Percentiles rank a stretch among this genome's conserved stretches.
These are phyloP conservation scores for Termitomyces sp. DNA, from an alignment of 768 basidiomycete species.

Conservation along the genomic window DNA sequence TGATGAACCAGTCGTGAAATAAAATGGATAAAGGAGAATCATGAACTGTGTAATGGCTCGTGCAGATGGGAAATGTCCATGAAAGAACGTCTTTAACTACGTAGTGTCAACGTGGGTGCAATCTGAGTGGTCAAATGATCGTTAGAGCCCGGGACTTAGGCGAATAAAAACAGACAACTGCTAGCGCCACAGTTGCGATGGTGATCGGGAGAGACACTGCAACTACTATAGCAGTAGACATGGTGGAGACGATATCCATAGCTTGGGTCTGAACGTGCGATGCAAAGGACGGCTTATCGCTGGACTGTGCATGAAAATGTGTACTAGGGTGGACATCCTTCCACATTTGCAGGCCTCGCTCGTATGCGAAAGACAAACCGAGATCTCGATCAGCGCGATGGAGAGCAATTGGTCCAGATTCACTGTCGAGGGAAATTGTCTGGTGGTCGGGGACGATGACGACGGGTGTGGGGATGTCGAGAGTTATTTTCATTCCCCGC, in stretches of 20 bases:
- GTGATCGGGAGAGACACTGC: conserved; percentile 34
- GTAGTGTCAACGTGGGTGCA: too few species aligned
- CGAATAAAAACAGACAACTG: conserved; percentile 30
- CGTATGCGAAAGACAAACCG: conserved; percentile 28
- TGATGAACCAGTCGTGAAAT: not conserved
- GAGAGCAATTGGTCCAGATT: conserved; percentile 9
- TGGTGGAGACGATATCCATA: conserved; percentile 19
- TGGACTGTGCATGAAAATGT: not conserved
- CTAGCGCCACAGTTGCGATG: conserved; percentile 35
- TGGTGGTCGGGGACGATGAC: conserved; percentile 18
- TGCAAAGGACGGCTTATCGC: not conserved
- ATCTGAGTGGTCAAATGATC: conserved; percentile 2
- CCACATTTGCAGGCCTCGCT: conserved; percentile 22
- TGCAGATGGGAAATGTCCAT: not conserved
- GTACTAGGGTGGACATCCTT: conserved; percentile 4
- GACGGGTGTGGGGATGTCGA: conserved; percentile 17
- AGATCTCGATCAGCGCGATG: conserved; percentile 32
- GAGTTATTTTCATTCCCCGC: conserved; percentile 14
- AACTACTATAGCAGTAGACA: conserved; percentile 25
- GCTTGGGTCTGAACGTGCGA: conserved; percentile 9
- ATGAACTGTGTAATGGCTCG: not conserved
- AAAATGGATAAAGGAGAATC: not conserved
- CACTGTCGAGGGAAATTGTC: not conserved
- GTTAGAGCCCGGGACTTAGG: conserved; percentile 8
- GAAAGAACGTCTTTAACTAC: not conserved